phyloP scores from a whole-genome alignment of 2,329 filamentous ascomycete species.

The Colletotrichum acutatum region DNA sequence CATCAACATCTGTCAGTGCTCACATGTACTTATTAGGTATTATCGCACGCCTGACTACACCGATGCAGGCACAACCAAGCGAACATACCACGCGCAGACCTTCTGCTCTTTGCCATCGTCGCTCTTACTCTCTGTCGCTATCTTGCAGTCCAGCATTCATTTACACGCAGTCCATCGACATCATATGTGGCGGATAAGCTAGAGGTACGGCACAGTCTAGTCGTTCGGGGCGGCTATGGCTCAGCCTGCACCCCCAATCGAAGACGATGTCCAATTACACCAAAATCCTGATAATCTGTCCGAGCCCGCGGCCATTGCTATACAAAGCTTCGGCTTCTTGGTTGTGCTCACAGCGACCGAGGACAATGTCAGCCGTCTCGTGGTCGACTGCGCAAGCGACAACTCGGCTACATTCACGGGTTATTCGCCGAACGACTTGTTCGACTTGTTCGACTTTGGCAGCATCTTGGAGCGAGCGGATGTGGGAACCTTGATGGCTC shows the following conservation, averaged over 20 bases:
- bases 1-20: background rate
- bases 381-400: background rate
- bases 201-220: background rate
- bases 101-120: background rate
- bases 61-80: background rate
- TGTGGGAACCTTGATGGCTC: background rate
- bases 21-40: background rate
- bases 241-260: background rate
- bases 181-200: background rate
- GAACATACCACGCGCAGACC: background rate
- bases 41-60: background rate
- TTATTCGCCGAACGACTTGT: background rate
- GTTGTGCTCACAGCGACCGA: background rate
- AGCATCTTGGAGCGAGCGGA: background rate
- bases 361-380: background rate
- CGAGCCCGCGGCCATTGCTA: background rate
- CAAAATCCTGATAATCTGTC: background rate
- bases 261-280: background rate
- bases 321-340: background rate
- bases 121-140: background rate
- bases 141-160: background rate
- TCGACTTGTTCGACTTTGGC: background rate
- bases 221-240: background rate
- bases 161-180: background rate
- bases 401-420: background rate